These are phyloP conservation scores for Podospora conica DNA, from an alignment of 495 filamentous ascomycete species.

Conservation along the genomic window DNA sequence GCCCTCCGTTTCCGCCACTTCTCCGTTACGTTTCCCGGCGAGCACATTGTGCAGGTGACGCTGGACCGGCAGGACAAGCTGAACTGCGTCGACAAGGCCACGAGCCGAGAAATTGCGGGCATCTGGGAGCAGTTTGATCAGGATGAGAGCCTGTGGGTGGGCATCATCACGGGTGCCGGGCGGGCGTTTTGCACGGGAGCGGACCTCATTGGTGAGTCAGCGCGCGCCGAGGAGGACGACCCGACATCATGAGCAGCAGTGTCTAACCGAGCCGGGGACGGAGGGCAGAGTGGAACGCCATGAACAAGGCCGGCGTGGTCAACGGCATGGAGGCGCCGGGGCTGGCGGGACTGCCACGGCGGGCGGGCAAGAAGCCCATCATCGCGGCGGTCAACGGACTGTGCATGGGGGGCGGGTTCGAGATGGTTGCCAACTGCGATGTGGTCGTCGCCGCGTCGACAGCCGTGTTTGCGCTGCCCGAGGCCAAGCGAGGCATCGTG, in stretches of 20 bases:
- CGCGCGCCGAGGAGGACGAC: too few species aligned
- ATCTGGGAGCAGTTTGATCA: conserved; percentile 45
- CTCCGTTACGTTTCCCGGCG: conserved; percentile 11
- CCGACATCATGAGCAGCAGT: too few species aligned
- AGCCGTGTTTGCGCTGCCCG: conserved; percentile 58
- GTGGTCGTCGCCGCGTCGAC: conserved; percentile 52
- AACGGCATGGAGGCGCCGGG: conserved; percentile 44
- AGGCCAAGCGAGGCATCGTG: conserved; percentile 63
- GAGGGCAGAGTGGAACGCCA: conserved; percentile 15
- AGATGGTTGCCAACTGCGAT: conserved; percentile 67
- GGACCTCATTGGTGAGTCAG: conserved; percentile 42
- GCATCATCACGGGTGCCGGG: conserved; percentile 45
- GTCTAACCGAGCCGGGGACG: neutral
- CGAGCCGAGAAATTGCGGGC: conserved; percentile 38
- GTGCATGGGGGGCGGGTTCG: conserved; percentile 68
- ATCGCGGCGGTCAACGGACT: conserved; percentile 72
- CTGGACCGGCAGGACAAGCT: conserved; percentile 45
- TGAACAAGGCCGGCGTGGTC: conserved; percentile 19
- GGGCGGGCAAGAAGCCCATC: conserved; percentile 56
- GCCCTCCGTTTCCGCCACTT: conserved; percentile 14
- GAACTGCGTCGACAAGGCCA: conserved; percentile 42
- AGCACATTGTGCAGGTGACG: conserved; percentile 24
- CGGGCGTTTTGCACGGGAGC: conserved; percentile 55
- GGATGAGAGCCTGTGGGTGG: conserved; percentile 42
- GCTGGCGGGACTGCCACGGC: conserved; percentile 50